Percentiles rank a stretch among this genome's conserved stretches.
Conservation (phyloP, 2,329 filamentous ascomycete genomes). For the Alternaria brassicicola region DNA sequence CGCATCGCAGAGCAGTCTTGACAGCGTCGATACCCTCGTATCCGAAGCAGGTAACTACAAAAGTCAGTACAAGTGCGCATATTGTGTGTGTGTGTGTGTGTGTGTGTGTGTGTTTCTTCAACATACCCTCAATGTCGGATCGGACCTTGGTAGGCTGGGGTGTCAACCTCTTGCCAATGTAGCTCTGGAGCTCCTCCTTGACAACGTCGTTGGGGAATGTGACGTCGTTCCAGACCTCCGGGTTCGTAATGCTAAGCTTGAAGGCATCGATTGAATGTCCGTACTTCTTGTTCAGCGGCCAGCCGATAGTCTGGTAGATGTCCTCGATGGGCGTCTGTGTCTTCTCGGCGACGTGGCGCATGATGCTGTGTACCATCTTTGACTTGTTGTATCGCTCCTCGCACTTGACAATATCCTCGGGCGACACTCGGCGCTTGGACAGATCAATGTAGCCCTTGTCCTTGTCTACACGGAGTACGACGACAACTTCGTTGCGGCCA, state of each 20-base stretch:
- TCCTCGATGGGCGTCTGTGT: slow-evolving; percentile 91
- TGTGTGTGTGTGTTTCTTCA: slow-evolving; percentile 64
- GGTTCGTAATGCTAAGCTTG: slow-evolving; percentile 98
- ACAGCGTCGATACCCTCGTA: slow-evolving; percentile 99
- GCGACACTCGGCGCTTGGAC: slow-evolving; percentile 95
- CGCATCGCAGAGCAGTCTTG: slow-evolving; percentile 87
- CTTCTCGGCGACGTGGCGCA: slow-evolving; percentile 98
- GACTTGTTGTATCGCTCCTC: slow-evolving; percentile 99
- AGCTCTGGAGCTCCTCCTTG: slow-evolving; percentile 87
- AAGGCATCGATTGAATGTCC: slow-evolving; percentile 97
- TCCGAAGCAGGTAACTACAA: slow-evolving; percentile 59
- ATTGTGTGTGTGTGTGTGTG: slow-evolving; percentile 40
- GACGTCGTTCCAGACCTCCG: slow-evolving; percentile 94
- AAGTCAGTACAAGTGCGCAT: slow-evolving; percentile 13
- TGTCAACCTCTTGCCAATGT: slow-evolving; percentile 96
- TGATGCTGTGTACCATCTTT: slow-evolving; percentile 99
- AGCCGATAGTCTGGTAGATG: slow-evolving; percentile 91
- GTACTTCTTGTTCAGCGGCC: slow-evolving; percentile 97
- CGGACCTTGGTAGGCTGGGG: slow-evolving; percentile 99
- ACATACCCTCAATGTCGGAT: slow-evolving; percentile 82
- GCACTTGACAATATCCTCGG: slow-evolving; percentile 97
- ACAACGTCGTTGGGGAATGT: slow-evolving; percentile 85
- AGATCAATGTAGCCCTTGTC: slow-evolving; percentile 99
- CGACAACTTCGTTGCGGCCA: slow-evolving; percentile 96
- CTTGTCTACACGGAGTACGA: slow-evolving; percentile 98